Evolutionary conservation across 768 basidiomycete genomes (phyloP).

Genomic region (Boletus rufocinnamomeus): DNA sequence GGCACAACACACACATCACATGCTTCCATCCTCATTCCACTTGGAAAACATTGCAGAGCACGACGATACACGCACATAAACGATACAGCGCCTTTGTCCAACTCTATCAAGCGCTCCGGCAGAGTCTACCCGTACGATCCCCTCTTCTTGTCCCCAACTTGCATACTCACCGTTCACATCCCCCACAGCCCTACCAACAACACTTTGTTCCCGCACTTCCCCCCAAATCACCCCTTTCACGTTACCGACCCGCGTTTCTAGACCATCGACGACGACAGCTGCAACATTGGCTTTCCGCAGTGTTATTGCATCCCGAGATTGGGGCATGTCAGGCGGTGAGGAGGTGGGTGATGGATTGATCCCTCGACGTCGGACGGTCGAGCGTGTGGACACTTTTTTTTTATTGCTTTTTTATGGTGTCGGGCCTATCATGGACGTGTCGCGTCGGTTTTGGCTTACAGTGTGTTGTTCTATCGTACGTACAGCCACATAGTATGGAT

Average conservation of each 20-base stretch:
- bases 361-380: too few species aligned
- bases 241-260: slow-evolving; percentile 68
- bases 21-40: neutral
- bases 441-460: neutral
- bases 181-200: slow-evolving; percentile 43
- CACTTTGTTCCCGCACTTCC: slow-evolving; percentile 60
- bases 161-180: neutral
- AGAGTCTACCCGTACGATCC: slow-evolving; percentile 51
- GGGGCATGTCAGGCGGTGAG: slow-evolving; percentile 62
- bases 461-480: too few species aligned
- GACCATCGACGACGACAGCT: slow-evolving; percentile 60
- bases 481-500: too few species aligned
- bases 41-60: slow-evolving; percentile 42
- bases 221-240: slow-evolving; percentile 66
- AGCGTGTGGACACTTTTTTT: neutral
- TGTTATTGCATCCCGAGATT: slow-evolving; percentile 70
- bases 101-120: slow-evolving; percentile 49
- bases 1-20: neutral
- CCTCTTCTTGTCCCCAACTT: neutral
- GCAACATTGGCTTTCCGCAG: slow-evolving; percentile 64
- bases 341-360: slow-evolving; percentile 57
- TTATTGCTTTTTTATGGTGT: slow-evolving; percentile 17
- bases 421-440: neutral
- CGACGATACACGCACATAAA: slow-evolving; percentile 64
- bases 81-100: slow-evolving; percentile 67